phyloP scores from a whole-genome alignment of 768 basidiomycete species.

The Austroboletus eburneus region DNA sequence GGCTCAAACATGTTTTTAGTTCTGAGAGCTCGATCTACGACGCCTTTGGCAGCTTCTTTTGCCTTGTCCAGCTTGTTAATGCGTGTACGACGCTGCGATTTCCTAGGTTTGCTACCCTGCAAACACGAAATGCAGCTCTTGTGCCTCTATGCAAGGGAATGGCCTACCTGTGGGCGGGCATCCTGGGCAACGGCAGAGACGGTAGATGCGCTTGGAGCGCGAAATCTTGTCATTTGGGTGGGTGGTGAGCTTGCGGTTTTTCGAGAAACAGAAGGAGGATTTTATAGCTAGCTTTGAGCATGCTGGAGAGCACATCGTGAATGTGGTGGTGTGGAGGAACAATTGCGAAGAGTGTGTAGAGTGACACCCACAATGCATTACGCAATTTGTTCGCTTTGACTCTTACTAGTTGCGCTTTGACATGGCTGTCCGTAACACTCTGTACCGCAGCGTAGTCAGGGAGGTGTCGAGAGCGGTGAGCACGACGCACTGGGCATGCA shows the following conservation, averaged over 20 bases:
- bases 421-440: constrained; percentile 19
- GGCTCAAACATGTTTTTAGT: constrained; percentile 13
- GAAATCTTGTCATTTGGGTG: constrained; percentile 14
- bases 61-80: constrained; percentile 13
- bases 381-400: too few species aligned
- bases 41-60: constrained; percentile 12
- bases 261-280: not conserved
- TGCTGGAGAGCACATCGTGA: not conserved
- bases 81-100: constrained; percentile 8
- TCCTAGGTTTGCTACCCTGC: constrained; percentile 9
- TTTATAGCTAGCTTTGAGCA: constrained; percentile 26
- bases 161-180: constrained; percentile 8
- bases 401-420: constrained; percentile 22
- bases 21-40: constrained; percentile 14
- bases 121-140: not conserved
- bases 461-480: constrained; percentile 29
- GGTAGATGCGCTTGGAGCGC: constrained; percentile 18
- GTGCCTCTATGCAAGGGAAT: not conserved
- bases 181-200: not conserved
- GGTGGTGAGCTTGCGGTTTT: not conserved
- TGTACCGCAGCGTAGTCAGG: constrained; percentile 30
- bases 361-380: too few species aligned
- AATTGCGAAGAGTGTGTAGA: constrained; percentile 17
- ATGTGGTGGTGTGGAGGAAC: constrained; percentile 14
- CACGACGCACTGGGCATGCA: not conserved